Evolutionary conservation across 805 yeast species (phyloP), one percentile per base, ranked within the genome.

Genomic region (Soucietia sequanensis): DNA sequence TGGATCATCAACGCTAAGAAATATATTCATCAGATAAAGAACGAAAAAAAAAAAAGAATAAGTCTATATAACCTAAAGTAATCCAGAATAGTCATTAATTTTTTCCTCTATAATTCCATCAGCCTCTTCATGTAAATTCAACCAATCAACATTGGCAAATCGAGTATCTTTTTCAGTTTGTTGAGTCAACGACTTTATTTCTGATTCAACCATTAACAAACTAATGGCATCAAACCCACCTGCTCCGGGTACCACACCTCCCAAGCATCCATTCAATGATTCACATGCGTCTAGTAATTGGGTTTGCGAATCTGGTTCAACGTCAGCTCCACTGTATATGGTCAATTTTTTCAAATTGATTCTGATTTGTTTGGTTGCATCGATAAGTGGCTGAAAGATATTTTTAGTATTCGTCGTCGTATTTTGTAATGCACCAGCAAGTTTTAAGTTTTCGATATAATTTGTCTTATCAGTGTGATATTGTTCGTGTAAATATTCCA

Each of bases 191-290:
- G 47, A 40, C 2, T 49, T 57, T 3, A 75, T 54, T 2, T 75
- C 56, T 1, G 58, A 50, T 18, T 73, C 77, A 2, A 75, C 68
- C 2, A 83, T 81, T 18, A 93, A 58, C 18, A 91, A 50, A 37
- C 95, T 76, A 13, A 93, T 76, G 1, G 99, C 99, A 65, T 93
- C 99, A 54, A 80, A 84, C 0, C 99, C 99, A 18, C 99, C 99
- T 0, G 99, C 99, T 2, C 99, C 99, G 0, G 99, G 99, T 3
- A 93, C 95, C 22, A 93, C 90, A n/a, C 96, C 97, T 0, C 96
- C 95, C 13, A 91, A 47, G 20, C 88, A 93, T 11, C 99, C 99
- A 0, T 65, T 66, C 14, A 86, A 52, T 6, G 37, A 29, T 6
- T 58, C 45, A 26, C 70, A 56, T 12, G 65, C 56, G 50, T 91